These are phyloP conservation scores for Fusarium ambrosium DNA, from an alignment of 2,329 filamentous ascomycete species.

Conservation along the genomic window DNA sequence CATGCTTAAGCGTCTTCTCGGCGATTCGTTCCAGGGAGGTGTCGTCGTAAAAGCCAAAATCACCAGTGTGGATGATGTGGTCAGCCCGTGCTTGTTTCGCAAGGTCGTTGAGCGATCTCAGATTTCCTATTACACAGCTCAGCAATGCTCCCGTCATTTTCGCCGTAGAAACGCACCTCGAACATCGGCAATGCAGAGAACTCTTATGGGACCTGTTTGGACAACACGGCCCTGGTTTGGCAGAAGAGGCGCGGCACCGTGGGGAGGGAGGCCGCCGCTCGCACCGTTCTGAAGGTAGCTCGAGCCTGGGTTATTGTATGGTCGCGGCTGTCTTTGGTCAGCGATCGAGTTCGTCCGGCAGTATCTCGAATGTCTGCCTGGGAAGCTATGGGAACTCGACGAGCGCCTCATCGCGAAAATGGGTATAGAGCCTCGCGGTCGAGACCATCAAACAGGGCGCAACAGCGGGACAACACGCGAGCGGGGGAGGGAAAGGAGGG, in stretches of 20 bases:
- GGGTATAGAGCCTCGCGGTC: slow-evolving; percentile 32
- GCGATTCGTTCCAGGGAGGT: slow-evolving; percentile 96
- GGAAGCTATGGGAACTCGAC: neutral
- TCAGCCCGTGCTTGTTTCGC: slow-evolving; percentile 95
- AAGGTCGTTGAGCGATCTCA: slow-evolving; percentile 95
- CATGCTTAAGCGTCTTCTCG: slow-evolving; percentile 98
- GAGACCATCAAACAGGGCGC: slow-evolving; percentile 35
- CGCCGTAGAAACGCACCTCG: slow-evolving; percentile 65
- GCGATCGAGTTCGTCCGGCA: slow-evolving; percentile 29
- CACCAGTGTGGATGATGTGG: slow-evolving; percentile 98
- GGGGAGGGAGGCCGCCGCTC: slow-evolving; percentile 63
- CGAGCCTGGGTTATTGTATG: slow-evolving; percentile 66
- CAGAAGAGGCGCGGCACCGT: slow-evolving; percentile 74
- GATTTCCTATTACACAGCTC: slow-evolving; percentile 76
- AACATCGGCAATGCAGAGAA: slow-evolving; percentile 80
- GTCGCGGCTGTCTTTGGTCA: slow-evolving; percentile 54
- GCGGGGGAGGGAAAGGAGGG: slow-evolving; percentile 29
- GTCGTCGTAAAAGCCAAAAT: slow-evolving; percentile 99
- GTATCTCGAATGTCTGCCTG: neutral
- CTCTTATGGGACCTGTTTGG: slow-evolving; percentile 74
- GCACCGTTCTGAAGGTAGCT: slow-evolving; percentile 76
- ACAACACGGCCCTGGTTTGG: slow-evolving; percentile 77
- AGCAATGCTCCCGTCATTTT: slow-evolving; percentile 36
- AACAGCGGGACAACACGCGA: slow-evolving; percentile 42
- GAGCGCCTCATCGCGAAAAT: slow-evolving; percentile 21